phyloP scores from a whole-genome alignment of 164 flowering plant species.

The Liquidambar formosana region DNA sequence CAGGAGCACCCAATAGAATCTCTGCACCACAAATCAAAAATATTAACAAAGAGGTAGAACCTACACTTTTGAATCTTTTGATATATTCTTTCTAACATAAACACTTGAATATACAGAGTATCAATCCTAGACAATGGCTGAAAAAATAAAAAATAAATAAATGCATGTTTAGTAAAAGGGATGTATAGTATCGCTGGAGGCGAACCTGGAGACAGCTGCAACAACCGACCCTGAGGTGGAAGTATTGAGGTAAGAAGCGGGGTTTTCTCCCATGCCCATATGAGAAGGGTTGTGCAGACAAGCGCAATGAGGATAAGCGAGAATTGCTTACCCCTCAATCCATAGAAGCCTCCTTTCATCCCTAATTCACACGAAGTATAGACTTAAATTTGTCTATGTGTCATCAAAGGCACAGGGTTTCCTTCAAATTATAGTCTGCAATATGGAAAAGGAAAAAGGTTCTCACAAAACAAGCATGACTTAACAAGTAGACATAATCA shows the following conservation, averaged over 20 bases:
- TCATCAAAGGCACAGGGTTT: not conserved
- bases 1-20: constrained; percentile 9
- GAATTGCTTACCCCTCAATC: constrained; percentile 48
- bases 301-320: constrained; percentile 53
- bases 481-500: not conserved
- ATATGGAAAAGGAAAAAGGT: not conserved
- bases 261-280: constrained; percentile 64
- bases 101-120: not conserved
- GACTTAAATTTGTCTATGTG: not conserved
- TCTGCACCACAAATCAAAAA: constrained; percentile 15
- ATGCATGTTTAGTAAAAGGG: not conserved
- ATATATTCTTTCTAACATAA: too few relatives aligned
- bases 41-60: not conserved
- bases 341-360: constrained; percentile 62
- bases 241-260: constrained; percentile 40
- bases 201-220: constrained; percentile 54
- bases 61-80: too few relatives aligned
- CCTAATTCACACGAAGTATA: constrained; percentile 15
- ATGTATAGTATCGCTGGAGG: not conserved
- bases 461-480: not conserved
- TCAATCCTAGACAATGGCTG: not conserved
- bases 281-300: constrained; percentile 44
- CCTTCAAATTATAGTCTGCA: not conserved
- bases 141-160: not conserved
- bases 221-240: constrained; percentile 33